Evolutionary conservation across 2,329 filamentous ascomycete genomes (phyloP), one percentile per base, ranked within the genome.

Genomic region (Fusarium nanum): DNA sequence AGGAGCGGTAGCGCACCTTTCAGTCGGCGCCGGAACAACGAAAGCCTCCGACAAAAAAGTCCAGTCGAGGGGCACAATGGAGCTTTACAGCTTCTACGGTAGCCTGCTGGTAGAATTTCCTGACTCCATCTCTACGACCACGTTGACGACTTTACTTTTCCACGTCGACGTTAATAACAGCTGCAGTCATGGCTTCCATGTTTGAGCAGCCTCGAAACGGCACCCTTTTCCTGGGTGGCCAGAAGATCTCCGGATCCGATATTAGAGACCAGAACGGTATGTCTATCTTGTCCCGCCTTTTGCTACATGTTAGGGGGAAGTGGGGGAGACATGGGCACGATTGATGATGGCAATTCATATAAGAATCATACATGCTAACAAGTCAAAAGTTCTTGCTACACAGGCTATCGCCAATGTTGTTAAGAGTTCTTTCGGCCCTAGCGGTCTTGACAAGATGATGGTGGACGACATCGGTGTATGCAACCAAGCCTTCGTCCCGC

Each of bases 361-460:
- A 56, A 12, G 32, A 57, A 54, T 56, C 52, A 41, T 22, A 56
- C 37, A 57, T 54, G 40, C 73, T 78, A 64, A 73, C 56, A 56
- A 40, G 22, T 12, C 16, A 28, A 18, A 78, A 94, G 96, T 98
- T 50, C 89, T 94, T 74, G 96, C 96, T 74, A 98, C 96, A 47
- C 94, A 98, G 81, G 94, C 95, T 64, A 98, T 99, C 78, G 92
- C 96, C 77, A 99, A 98, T 89, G 94, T 99, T 64, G 94, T 99
- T 81, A 98, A 97, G 86, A 97, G 93, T 82, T 99, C 96, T 18
- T 99, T 99, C 79, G 96, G 96, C 59, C 96, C 96, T 54, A 97
- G 93, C 68, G 96, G 96, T 50, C 88, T 99, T 73, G 96, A 99
- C 81, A 99, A 99, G 89, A 99, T 99, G 96, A 98, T 99, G 96